Evolutionary conservation across 202 grass and related monocot species (phyloP).

Genomic region (Panicum virgatum): DNA sequence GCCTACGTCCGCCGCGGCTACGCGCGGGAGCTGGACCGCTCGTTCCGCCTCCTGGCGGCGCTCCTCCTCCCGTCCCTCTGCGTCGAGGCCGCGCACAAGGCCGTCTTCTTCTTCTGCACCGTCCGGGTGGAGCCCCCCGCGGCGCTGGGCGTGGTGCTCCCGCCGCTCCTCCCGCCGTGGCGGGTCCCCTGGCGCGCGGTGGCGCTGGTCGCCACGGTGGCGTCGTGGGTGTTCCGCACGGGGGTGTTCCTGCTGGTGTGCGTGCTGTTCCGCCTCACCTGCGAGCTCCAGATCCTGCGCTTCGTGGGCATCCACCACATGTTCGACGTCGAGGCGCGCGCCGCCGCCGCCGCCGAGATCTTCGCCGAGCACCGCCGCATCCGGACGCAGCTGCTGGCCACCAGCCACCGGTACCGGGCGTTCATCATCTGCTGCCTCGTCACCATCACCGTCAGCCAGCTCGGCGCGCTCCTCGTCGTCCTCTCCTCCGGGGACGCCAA

Average conservation of each 20-base stretch:
- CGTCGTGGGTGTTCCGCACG: constrained; percentile 87
- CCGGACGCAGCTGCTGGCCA: constrained; percentile 59
- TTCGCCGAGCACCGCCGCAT: constrained; percentile 73
- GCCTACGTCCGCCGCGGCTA: constrained; percentile 63
- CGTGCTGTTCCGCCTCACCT: constrained; percentile 94
- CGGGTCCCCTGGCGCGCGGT: constrained; percentile 47
- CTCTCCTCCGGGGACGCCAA: constrained; percentile 67
- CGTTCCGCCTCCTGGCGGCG: constrained; percentile 59
- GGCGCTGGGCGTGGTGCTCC: background rate
- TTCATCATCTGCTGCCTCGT: constrained; percentile 83
- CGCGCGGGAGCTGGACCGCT: constrained; percentile 67
- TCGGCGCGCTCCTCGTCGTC: constrained; percentile 62
- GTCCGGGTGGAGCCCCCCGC: constrained; percentile 34
- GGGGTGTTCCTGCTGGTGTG: constrained; percentile 86
- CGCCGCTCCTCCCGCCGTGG: background rate
- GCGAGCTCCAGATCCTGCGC: constrained; percentile 95
- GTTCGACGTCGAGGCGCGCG: constrained; percentile 64
- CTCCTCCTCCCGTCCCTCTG: constrained; percentile 79
- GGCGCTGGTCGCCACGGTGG: constrained; percentile 55
- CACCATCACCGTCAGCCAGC: constrained; percentile 77
- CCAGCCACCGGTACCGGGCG: constrained; percentile 78
- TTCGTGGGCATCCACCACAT: constrained; percentile 86
- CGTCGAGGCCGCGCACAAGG: constrained; percentile 75
- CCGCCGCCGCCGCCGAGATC: constrained; percentile 43
- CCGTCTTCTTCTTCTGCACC: constrained; percentile 76